Evolutionary conservation across 768 basidiomycete species (phyloP).

Genomic region (Phylloporus arenicola): DNA sequence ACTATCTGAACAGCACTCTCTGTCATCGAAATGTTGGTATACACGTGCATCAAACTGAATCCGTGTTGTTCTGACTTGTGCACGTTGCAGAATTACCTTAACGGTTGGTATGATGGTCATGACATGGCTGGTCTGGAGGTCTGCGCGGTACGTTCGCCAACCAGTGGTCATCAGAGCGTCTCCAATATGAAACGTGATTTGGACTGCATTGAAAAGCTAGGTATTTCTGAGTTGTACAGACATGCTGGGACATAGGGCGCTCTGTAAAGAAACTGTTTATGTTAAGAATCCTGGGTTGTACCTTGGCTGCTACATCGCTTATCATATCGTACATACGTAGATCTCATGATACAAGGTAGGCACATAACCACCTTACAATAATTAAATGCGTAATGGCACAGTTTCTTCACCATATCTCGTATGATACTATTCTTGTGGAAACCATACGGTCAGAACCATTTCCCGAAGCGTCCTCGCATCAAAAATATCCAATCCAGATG

Average conservation of each 20-base stretch:
- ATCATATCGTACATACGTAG: too few relatives aligned
- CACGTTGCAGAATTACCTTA: constrained; percentile 36
- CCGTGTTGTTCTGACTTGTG: constrained; percentile 1
- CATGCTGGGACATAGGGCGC: neutral
- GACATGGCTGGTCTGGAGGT: constrained; percentile 50
- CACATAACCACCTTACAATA: too few relatives aligned
- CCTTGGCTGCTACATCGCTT: too few relatives aligned
- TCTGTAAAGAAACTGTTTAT: neutral
- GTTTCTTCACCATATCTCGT: too few relatives aligned
- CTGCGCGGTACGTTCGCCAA: constrained; percentile 36
- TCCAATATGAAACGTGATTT: constrained; percentile 14
- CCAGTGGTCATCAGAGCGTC: constrained; percentile 25
- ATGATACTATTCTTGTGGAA: too few relatives aligned
- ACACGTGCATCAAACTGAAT: neutral
- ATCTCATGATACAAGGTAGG: too few relatives aligned
- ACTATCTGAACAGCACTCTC: constrained; percentile 37
- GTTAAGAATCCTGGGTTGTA: too few relatives aligned
- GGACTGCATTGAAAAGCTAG: constrained; percentile 1
- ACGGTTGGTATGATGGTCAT: constrained; percentile 45
- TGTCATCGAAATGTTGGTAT: constrained; percentile 47
- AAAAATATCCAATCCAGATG: too few relatives aligned
- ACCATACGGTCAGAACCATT: too few relatives aligned
- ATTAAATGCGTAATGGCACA: too few relatives aligned
- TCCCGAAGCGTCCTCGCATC: too few relatives aligned
- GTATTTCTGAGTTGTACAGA: constrained; percentile 5